Conservation (phyloP, 345 rosid species). For the Hypericum perforatum region DNA sequence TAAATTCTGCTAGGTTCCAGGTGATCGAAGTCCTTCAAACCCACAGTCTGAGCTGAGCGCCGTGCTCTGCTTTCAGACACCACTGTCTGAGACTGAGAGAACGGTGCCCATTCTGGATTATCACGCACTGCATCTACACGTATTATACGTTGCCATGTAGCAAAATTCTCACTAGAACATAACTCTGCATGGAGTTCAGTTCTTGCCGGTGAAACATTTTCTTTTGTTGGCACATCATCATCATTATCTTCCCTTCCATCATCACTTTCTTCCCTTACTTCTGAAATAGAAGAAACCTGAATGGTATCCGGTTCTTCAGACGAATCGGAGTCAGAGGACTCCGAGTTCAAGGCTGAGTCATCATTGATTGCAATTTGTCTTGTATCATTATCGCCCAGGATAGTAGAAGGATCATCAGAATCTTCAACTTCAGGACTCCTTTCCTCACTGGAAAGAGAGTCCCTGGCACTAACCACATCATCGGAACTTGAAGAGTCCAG, state of each 20-base stretch:
- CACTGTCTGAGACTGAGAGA: slow-evolving; percentile 62
- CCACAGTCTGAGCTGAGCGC: slow-evolving; percentile 49
- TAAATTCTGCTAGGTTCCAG: slow-evolving; percentile 68
- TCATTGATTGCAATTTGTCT: slow-evolving; percentile 30
- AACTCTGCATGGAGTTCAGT: no score
- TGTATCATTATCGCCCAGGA: slow-evolving; percentile 36
- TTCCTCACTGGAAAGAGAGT: slow-evolving; percentile 56
- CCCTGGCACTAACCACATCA: slow-evolving; percentile 60
- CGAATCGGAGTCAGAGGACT: no score
- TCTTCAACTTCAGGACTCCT: slow-evolving; percentile 38
- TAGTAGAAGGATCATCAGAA: slow-evolving; percentile 46
- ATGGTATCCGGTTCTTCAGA: no score
- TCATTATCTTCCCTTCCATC: no score
- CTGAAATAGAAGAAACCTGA: no score
- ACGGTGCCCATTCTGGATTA: slow-evolving; percentile 61
- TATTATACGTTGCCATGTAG: slow-evolving; percentile 83
- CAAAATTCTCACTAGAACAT: slow-evolving; percentile 42
- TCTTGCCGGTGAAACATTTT: no score
- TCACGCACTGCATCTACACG: slow-evolving; percentile 89
- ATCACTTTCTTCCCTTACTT: no score
- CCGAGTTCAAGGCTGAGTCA: no score
- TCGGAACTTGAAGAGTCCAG: slow-evolving; percentile 51
- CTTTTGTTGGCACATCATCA: no score
- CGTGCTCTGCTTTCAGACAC: slow-evolving; percentile 48
- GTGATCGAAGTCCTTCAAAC: slow-evolving; percentile 67